Base-by-base conservation (phyloP, 768 basidiomycete species). In the Mycena filopes region DNA sequence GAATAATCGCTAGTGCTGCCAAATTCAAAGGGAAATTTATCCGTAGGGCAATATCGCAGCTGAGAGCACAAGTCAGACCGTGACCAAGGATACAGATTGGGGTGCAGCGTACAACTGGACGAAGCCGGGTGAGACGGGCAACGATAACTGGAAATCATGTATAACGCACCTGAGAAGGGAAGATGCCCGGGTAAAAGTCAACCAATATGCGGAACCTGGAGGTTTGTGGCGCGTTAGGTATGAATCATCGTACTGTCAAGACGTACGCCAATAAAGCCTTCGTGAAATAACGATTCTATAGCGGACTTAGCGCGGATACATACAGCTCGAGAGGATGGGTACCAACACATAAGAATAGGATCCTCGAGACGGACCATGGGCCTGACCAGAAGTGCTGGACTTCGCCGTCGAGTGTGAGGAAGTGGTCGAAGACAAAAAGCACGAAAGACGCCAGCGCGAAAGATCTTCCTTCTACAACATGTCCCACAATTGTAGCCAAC, bases 381-480 rank as follows among this genome's bases (percentile, higher is more conserved):
- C 67, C 67, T 7, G 49, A 56, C 67, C 67, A 69, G 45, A 69
- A 69, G 60, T 69, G 55, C 38, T 57, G 43, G 28, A 65, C 67
- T 60, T 69, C 67, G 28, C 36, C 28, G 59, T 69, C 63, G 43
- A 69, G 55, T 25, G 65, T 66, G 20, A 69, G 61, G 29, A 54
- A 25, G 41, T 65, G 65, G 31, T 69, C 67, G 59, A 59, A 69
- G 10, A 69, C 36, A 36, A 69, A 46, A 2, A 69, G 43, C 4
- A 69, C 40, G 29, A 69, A 69, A 57, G 67, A 65, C 58, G 67
- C 67, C 63, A 65, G 63, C 63, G 67, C 67, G 33, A 69, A 68
- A 31, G 63, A 65, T 60, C 63, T 60, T 63, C 67, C 67, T 60
- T 69, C 67, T 53, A 69, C 55, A 25, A 69, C 67, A 69, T 69